These are phyloP conservation scores for Moricandia moricandioides DNA, from an alignment of 345 rosid species.

Conservation along the genomic window DNA sequence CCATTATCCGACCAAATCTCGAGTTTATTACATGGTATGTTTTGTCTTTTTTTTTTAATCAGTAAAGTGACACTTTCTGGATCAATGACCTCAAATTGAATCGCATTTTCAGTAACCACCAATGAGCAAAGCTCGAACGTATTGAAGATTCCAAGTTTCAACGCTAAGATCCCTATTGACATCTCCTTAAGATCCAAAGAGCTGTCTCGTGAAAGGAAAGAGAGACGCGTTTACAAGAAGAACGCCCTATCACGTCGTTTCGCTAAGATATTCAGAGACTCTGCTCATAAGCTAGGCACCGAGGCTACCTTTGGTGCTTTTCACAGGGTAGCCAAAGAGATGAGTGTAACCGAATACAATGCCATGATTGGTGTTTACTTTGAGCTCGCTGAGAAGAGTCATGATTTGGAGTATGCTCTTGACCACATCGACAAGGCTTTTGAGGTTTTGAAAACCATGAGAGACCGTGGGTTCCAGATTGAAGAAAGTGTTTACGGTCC, in stretches of 20 bases:
- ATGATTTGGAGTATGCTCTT: conserved; percentile 46
- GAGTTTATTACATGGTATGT: conserved; percentile 26
- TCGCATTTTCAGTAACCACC: conserved; percentile 33
- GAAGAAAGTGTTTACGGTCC: conserved; percentile 66
- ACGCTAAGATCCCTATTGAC: conserved; percentile 12
- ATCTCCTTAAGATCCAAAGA: conserved; percentile 42
- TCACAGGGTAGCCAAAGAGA: conserved; percentile 57
- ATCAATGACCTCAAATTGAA: neutral
- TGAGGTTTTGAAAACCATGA: conserved; percentile 51
- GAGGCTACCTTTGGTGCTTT: conserved; percentile 43
- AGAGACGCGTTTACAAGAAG: conserved; percentile 48
- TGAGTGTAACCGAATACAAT: conserved; percentile 62
- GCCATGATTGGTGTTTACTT: conserved; percentile 51
- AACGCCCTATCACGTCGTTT: conserved; percentile 38
- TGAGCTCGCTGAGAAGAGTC: conserved; percentile 48
- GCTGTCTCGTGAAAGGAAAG: conserved; percentile 57
- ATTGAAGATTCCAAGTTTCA: conserved; percentile 50
- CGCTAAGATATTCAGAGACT: conserved; percentile 34
- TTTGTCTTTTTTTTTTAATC: neutral
- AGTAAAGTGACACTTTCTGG: neutral
- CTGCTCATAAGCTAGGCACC: conserved; percentile 55
- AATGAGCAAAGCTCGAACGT: no score
- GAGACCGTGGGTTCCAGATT: conserved; percentile 60
- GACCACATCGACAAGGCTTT: conserved; percentile 46
- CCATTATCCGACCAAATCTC: conserved; percentile 24